phyloP scores from a whole-genome alignment of 2,329 filamentous ascomycete genomes.

The Orbilia blumenaviensis region DNA sequence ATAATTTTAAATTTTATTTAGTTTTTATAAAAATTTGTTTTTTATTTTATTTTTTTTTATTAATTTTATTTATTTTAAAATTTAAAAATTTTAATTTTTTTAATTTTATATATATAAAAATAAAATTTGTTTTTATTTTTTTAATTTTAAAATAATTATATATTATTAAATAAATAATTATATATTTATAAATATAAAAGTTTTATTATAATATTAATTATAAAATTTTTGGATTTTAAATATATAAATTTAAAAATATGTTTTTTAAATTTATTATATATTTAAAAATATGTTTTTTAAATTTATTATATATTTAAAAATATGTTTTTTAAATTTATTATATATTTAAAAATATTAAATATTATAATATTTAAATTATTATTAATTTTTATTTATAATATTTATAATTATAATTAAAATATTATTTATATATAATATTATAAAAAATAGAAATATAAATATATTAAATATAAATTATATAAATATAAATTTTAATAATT shows the following conservation, averaged over 20 bases:
- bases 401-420: constrained; percentile 15
- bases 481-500: background rate
- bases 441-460: background rate
- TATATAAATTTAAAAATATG: background rate
- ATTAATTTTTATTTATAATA: background rate
- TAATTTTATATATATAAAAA: no score
- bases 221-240: background rate
- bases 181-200: background rate
- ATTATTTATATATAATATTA: constrained; percentile 20
- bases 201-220: background rate
- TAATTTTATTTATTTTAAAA: no score
- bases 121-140: no score
- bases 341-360: background rate
- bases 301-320: no score
- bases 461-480: background rate
- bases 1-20: no score
- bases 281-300: background rate
- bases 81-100: no score
- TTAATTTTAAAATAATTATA: background rate
- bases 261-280: background rate
- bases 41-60: no score
- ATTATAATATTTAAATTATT: no score
- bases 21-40: no score
- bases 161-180: background rate
- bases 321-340: no score